Evolutionary conservation across 805 yeast species (phyloP), one percentile per base, ranked within the genome.

Genomic region (Metschnikowia sp.): DNA sequence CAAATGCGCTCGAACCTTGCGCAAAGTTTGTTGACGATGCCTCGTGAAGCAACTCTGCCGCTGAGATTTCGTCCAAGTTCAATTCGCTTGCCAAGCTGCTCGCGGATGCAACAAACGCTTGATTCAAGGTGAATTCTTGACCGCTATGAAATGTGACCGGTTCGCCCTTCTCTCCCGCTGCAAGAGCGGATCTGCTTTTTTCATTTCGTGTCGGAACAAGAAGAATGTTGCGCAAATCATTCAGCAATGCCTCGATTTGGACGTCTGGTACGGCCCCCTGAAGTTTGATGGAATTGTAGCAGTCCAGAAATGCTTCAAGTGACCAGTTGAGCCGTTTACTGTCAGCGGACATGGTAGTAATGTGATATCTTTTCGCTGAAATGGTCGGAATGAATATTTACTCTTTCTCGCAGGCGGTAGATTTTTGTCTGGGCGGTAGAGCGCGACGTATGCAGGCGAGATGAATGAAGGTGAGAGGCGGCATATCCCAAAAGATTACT

Each of bases 31-130:
- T 22, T 62, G 49, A 52, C 15, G 68, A 59, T 3, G 89, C 77
- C 50, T 65, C 62, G 42, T 69, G 77, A 2, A 91, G 72, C 28
- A 88, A 60, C 59, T 89, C 87, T 1, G 95, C 94, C 1, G 88
- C 78, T 2, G 78, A 72, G 29, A 86, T 44, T 62, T 92, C 97
- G 64, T 92, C 96, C 43, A 92, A 49, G 39, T 66, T 64, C 15
- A 73, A 52, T 48, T 71, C 74, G 22, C 58, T 69, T 42, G 86
- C 73, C 44, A 92, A 72, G 34, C 81, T 82, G 4, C 82, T 70
- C 0, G 89, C 77, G 4, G 78, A 72, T 44, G 81, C 74, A 35
- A 85, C 72, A 55, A 89, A 91, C 34, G 80, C 79, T 40, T 79
- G 71, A 59, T 86, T 88, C 31, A 91, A 64, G 49, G 78, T 77